Percentiles rank a stretch among this genome's conserved stretches.
Conservation (phyloP, 805 yeast species). For the Myxozyma vanderwaltii region DNA sequence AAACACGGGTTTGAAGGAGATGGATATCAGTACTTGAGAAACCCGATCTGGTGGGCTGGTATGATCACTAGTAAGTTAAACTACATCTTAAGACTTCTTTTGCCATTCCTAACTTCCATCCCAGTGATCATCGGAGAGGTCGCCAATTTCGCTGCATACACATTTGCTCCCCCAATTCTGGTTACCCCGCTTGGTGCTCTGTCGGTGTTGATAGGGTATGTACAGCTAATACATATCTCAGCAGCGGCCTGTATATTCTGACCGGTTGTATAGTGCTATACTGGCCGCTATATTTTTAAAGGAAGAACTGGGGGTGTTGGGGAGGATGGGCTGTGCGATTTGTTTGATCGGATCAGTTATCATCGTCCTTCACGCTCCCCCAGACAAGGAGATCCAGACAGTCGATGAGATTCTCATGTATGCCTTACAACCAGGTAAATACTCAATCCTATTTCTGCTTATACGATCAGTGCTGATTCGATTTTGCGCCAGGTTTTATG, state of each 20-base stretch:
- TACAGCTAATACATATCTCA: background rate
- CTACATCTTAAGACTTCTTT: background rate
- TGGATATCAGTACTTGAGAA: conserved; percentile 74
- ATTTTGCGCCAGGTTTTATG: conserved; percentile 54
- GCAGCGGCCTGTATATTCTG: background rate
- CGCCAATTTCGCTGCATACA: conserved; percentile 92
- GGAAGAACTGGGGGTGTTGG: conserved; percentile 84
- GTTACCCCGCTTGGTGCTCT: conserved; percentile 93
- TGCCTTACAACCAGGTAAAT: conserved; percentile 66
- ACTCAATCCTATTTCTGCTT: background rate
- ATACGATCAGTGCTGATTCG: background rate
- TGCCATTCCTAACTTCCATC: no score
- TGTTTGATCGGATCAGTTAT: conserved; percentile 86
- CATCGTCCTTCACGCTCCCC: conserved; percentile 88
- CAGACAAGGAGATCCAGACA: conserved; percentile 85
- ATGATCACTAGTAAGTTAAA: conserved; percentile 55
- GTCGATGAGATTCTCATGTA: conserved; percentile 83
- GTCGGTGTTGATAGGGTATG: conserved; percentile 76
- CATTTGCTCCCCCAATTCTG: conserved; percentile 90
- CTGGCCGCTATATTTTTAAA: conserved; percentile 80
- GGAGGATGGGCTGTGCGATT: conserved; percentile 90
- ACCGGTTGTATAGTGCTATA: conserved; percentile 53
- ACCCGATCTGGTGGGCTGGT: conserved; percentile 95
- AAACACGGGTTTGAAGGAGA: conserved; percentile 66
- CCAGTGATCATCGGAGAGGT: conserved; percentile 82